Evolutionary conservation across 805 yeast genomes (phyloP), one percentile per base, ranked within the genome.

Genomic region (Nakazawaea siamensis): DNA sequence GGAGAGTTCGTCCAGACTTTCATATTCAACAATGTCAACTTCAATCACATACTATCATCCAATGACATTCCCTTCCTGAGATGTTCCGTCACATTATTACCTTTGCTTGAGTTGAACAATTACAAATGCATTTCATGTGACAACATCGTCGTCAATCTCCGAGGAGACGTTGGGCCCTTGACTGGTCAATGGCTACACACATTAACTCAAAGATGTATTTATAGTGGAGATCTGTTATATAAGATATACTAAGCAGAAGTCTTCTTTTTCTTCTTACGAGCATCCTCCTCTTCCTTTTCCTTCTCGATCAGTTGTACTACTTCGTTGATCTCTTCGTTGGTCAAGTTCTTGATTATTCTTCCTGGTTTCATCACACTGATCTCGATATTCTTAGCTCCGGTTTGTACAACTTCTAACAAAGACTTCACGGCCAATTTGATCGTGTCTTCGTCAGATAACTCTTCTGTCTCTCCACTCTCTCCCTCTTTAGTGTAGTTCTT

Each of bases 381-480:
- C 61, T 92, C 98, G 53, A 92, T 88, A 58, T 92, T 92, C 56
- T 85, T 84, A 29, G 97, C 94, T 27, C 98, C 98, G 2, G 97
- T 88, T 64, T 92, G 97, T 17, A 92, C 98, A 33, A 92, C 97
- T 58, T 92, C 98, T 48, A 92, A 68, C 48, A 92, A 67, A 13
- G 94, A 77, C 63, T 83, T 84, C 33, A 92, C 76, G 2, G 97
- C 76, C 50, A 92, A 75, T 47, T 76, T 76, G 37, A 88, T 66
- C 16, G 96, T 80, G 25, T 74, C 80, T 24, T 76, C 76, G 43
- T 77, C 85, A 34, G 70, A 64, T 55, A 72, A 54, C 35, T 73
- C 77, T 60, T 78, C 71, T 9, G 63, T 76, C 24, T 62, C 69
- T 41, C 59, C 55, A 34, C 47, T 46, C 31, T 51, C 54, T 5